Conservation (phyloP, 148 eudicot species). For the Cornus florida region DNA sequence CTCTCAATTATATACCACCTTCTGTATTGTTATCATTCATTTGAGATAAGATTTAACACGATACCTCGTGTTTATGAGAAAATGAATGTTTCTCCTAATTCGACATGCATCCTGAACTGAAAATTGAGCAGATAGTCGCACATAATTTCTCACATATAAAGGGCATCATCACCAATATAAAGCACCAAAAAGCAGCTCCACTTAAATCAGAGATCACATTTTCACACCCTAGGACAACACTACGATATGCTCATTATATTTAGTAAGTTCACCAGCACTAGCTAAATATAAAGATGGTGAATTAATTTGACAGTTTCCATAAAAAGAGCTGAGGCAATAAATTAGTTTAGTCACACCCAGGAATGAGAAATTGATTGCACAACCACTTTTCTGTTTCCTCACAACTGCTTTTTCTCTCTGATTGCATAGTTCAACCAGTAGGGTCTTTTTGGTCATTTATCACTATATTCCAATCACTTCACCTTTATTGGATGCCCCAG, state of each 20-base stretch:
- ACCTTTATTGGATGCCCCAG: not conserved
- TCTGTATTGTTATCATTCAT: not conserved
- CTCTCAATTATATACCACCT: not conserved
- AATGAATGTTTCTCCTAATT: not conserved
- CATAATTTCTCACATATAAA: not conserved
- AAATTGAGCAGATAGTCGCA: not conserved
- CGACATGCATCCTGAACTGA: not conserved
- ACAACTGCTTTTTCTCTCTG: slow-evolving; percentile 10
- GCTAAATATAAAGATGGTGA: not conserved
- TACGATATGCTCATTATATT: not conserved
- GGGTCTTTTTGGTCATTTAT: not conserved
- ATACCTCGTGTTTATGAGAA: not conserved
- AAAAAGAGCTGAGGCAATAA: not conserved
- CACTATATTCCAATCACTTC: not conserved
- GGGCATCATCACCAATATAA: not conserved
- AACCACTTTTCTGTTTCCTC: not conserved
- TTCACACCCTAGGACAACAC: not conserved
- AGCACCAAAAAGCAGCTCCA: not conserved
- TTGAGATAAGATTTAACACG: not conserved
- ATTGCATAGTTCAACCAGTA: not conserved
- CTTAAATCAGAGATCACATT: not conserved
- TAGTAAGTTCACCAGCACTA: not conserved
- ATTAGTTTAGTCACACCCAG: not conserved
- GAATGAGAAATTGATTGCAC: not conserved
- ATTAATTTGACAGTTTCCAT: not conserved